A percentile compares a stretch with the other conserved stretches of the same genome.
Conservation (phyloP, 208 protist genomes). For the Phytomonas sp. region DNA sequence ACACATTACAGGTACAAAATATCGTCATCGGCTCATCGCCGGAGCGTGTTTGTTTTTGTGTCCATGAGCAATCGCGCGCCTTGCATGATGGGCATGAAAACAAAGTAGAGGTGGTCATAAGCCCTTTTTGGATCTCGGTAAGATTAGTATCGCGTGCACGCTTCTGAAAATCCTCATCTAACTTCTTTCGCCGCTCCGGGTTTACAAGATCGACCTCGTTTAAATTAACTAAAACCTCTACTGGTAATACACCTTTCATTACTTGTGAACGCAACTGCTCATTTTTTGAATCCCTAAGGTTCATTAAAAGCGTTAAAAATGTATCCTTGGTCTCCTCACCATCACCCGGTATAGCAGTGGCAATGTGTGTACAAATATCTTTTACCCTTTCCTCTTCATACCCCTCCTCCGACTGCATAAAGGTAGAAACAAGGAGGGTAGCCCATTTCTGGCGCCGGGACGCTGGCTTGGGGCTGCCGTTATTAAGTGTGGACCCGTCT, state of each 20-base stretch:
- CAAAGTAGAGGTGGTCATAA: slow-evolving; percentile 59
- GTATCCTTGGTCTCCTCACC: slow-evolving; percentile 38
- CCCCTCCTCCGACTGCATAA: slow-evolving; percentile 30
- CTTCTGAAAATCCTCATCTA: slow-evolving; percentile 59
- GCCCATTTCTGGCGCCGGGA: slow-evolving; percentile 29
- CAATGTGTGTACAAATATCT: slow-evolving; percentile 37
- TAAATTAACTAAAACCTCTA: slow-evolving; percentile 66
- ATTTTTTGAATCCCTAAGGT: slow-evolving; percentile 69
- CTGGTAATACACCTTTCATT: slow-evolving; percentile 46
- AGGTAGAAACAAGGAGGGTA: slow-evolving; percentile 21
- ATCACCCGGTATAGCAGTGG: slow-evolving; percentile 42
- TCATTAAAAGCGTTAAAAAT: slow-evolving; percentile 58
- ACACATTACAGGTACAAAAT: slow-evolving; percentile 93
- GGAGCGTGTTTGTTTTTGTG: slow-evolving; percentile 94
- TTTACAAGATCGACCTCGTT: slow-evolving; percentile 70
- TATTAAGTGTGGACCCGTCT: background rate
- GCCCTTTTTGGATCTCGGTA: slow-evolving; percentile 62
- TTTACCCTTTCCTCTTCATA: slow-evolving; percentile 29
- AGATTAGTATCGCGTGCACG: slow-evolving; percentile 77
- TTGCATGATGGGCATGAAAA: slow-evolving; percentile 86
- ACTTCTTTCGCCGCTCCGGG: slow-evolving; percentile 48
- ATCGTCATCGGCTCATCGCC: slow-evolving; percentile 97
- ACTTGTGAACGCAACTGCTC: slow-evolving; percentile 40
- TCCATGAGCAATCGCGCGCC: slow-evolving; percentile 81
- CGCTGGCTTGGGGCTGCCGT: background rate